phyloP scores from a whole-genome alignment of 1,284 basidiomycete genomes.

The Porodaedalea pini region DNA sequence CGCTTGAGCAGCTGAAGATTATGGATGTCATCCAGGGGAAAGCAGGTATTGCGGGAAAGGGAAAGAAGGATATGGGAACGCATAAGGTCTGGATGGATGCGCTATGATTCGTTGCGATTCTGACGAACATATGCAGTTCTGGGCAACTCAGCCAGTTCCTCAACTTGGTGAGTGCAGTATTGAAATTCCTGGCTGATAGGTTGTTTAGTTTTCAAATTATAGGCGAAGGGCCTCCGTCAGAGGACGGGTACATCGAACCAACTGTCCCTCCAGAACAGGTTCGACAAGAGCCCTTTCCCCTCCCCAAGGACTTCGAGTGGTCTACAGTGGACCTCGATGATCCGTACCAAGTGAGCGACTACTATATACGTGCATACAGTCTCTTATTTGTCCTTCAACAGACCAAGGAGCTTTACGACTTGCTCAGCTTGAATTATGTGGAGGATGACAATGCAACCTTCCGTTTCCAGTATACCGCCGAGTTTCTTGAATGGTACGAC shows the following conservation, averaged over 20 bases:
- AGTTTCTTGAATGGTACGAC: conserved; percentile 89
- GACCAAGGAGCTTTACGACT: conserved; percentile 89
- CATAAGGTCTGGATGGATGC: conserved; percentile 60
- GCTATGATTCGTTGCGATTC: conserved; percentile 6
- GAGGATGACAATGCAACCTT: conserved; percentile 96
- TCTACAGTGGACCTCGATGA: conserved; percentile 79
- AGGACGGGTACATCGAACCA: conserved; percentile 89
- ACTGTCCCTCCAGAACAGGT: conserved; percentile 77
- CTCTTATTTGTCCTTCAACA: conserved; percentile 31
- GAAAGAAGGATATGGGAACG: conserved; percentile 76
- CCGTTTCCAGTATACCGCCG: conserved; percentile 93
- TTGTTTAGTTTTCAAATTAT: conserved; percentile 11
- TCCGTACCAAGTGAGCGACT: conserved; percentile 53
- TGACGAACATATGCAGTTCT: conserved; percentile 60
- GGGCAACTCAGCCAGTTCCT: conserved; percentile 94
- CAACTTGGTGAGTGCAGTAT: conserved; percentile 54
- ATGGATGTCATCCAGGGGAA: conserved; percentile 74
- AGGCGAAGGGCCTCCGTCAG: conserved; percentile 65
- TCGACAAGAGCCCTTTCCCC: conserved; percentile 80
- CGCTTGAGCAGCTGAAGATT: conserved; percentile 66
- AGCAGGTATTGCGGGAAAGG: conserved; percentile 60
- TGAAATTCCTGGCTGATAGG: neutral
- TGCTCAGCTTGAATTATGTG: conserved; percentile 92
- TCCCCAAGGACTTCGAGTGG: conserved; percentile 97
- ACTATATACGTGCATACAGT: neutral